Conservation (phyloP, 352 stramenopile species). For the Globisporangium lucens region DNA sequence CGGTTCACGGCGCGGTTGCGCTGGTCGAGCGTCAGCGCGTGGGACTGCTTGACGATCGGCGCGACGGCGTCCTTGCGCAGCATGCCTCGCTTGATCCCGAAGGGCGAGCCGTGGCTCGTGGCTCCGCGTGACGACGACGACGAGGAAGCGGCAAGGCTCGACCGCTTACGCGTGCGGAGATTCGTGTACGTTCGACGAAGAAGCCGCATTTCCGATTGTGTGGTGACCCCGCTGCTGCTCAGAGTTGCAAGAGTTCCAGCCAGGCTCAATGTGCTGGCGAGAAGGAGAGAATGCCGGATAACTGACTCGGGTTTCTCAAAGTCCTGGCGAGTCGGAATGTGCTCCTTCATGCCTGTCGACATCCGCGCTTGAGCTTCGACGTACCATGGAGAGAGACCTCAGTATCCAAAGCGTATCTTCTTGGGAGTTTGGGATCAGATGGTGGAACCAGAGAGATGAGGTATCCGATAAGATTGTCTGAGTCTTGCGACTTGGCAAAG, state of each 20-base stretch:
- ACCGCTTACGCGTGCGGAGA: slow-evolving; percentile 14
- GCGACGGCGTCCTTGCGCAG: slow-evolving; percentile 31
- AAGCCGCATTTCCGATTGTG: slow-evolving; percentile 15
- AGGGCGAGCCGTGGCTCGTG: background rate
- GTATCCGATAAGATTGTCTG: background rate
- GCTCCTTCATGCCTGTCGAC: background rate
- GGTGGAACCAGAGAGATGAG: background rate
- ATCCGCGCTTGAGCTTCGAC: background rate
- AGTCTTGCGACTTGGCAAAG: background rate
- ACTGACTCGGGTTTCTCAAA: background rate
- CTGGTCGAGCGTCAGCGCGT: slow-evolving; percentile 56
- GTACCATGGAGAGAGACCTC: background rate
- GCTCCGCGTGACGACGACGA: background rate
- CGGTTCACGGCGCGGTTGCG: slow-evolving; percentile 47
- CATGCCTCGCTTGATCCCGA: slow-evolving; percentile 12
- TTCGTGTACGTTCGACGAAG: slow-evolving; percentile 18
- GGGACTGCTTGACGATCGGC: slow-evolving; percentile 53
- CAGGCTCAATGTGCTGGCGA: background rate
- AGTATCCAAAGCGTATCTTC: background rate
- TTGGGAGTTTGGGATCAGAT: background rate
- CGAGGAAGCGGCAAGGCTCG: background rate
- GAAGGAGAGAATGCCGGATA: background rate
- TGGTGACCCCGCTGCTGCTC: background rate
- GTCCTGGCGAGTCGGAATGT: slow-evolving; percentile 1
- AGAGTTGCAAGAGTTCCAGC: background rate